Base-by-base conservation (phyloP, 1,284 basidiomycete genomes). In the Leccinum solheimii region DNA sequence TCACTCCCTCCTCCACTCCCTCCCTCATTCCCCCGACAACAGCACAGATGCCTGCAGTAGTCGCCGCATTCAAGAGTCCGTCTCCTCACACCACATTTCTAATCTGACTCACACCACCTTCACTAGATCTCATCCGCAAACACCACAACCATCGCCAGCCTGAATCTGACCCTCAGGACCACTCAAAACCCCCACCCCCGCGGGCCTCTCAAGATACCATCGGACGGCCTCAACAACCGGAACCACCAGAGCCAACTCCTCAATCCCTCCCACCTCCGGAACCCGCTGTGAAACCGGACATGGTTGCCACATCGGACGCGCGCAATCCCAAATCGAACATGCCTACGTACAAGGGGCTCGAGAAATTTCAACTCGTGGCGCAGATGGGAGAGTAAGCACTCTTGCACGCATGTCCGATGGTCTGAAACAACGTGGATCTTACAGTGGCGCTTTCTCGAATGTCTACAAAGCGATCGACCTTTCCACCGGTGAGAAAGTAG, bases 381-480 rank as follows among this genome's bases (percentile, higher is more conserved):
- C 97, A 97, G 83, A 97, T 97, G 95, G 95, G 95, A 81, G 95
- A 97, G 92, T 95, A 66, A 77, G 92, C 79, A 19, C 78, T 11
- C 43, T 26, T n/a, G 23, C 19, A 34, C 30, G 26, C 19, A n/a
- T 13, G 13, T 32, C 10, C 26, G 57, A 69, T 58, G 49, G 61
- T 51, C 54, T 53, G 57, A 64, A 59, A 49, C 63, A 26, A 60
- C 60, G 26, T 38, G 19, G 14, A 58, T 52, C 9, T 67, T 45
- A 10, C 64, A 94, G 92, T 70, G 97, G 97, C 65, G 97, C 97
- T 43, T 99, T 99, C 76, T 98, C 97, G 11, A 95, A 98, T 73
- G 97, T 99, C 3, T 99, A 97, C 85, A 95, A 94, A 76, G 97
- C 95, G 3, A 71, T 92, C 58, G 92, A 98, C 77, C 79, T 87